phyloP scores from a whole-genome alignment of 768 basidiomycete species.

The Lentinula sp. region DNA sequence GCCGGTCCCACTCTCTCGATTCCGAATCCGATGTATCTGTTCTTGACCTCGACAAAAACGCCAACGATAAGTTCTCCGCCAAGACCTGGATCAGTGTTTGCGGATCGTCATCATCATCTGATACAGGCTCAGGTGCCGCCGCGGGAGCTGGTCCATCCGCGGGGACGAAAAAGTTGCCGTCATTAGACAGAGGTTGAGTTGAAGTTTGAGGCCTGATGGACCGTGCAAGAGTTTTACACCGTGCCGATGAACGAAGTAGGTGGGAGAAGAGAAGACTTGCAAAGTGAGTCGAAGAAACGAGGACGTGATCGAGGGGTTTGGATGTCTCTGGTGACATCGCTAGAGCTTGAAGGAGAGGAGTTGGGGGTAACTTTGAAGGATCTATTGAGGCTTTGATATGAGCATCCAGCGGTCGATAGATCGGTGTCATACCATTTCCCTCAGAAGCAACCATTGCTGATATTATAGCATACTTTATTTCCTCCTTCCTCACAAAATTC shows the following conservation, averaged over 20 bases:
- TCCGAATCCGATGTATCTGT: slow-evolving; percentile 64
- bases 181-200: slow-evolving; percentile 20
- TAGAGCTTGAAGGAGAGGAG: slow-evolving; percentile 68
- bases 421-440: slow-evolving; percentile 27
- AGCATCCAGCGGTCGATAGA: background rate
- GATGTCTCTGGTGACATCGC: slow-evolving; percentile 55
- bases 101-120: slow-evolving; percentile 51
- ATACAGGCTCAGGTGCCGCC: slow-evolving; percentile 21
- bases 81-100: slow-evolving; percentile 80
- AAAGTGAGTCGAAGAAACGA: slow-evolving; percentile 63
- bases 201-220: slow-evolving; percentile 49
- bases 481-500: slow-evolving; percentile 77
- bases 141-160: slow-evolving; percentile 55
- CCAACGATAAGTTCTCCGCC: slow-evolving; percentile 84
- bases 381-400: slow-evolving; percentile 14
- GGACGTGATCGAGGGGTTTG: slow-evolving; percentile 40
- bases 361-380: slow-evolving; percentile 35
- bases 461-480: slow-evolving; percentile 61
- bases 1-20: slow-evolving; percentile 82
- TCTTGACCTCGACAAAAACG: slow-evolving; percentile 71
- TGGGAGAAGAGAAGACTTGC: slow-evolving; percentile 76
- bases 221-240: slow-evolving; percentile 58
- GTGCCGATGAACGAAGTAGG: slow-evolving; percentile 62
- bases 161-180: slow-evolving; percentile 65
- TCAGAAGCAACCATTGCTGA: slow-evolving; percentile 66